These are phyloP conservation scores for Colletotrichum incanum DNA, from an alignment of 2,329 filamentous ascomycete species.

Conservation along the genomic window DNA sequence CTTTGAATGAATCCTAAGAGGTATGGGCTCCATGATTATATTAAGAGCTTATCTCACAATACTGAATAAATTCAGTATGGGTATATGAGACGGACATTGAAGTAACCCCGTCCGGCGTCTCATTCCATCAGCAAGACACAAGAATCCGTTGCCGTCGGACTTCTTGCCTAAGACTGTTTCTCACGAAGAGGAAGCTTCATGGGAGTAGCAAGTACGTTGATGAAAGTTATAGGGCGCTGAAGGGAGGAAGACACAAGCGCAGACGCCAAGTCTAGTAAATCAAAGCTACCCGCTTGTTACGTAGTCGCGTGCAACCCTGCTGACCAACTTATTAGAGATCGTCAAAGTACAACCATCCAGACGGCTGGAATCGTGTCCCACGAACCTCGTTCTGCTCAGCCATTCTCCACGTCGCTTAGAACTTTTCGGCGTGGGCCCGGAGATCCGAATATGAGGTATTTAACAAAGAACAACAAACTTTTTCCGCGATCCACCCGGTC, in stretches of 20 bases:
- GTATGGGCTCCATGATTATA: not conserved
- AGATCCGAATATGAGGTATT: conserved; percentile 29
- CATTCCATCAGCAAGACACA: too few species aligned
- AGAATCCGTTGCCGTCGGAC: not conserved
- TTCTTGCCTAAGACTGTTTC: not conserved
- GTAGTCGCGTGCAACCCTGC: not conserved
- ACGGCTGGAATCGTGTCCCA: not conserved
- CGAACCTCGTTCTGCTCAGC: not conserved
- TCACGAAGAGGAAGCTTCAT: not conserved
- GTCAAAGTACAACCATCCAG: not conserved
- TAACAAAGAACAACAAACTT: not conserved
- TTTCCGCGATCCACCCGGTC: not conserved
- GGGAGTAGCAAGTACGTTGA: not conserved
- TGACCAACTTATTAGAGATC: not conserved
- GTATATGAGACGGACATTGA: not conserved
- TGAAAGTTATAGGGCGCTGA: not conserved
- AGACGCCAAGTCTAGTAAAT: conserved; percentile 1
- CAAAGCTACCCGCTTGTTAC: not conserved
- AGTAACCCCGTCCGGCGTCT: not conserved
- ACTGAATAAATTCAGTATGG: not conserved
- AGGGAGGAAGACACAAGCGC: not conserved
- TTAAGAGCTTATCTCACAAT: not conserved
- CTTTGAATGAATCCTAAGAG: not conserved
- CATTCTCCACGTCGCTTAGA: conserved; percentile 6
- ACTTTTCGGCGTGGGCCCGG: not conserved